Evolutionary conservation across 345 rosid genomes (phyloP).

Genomic region (Rhodamnia argentea): DNA sequence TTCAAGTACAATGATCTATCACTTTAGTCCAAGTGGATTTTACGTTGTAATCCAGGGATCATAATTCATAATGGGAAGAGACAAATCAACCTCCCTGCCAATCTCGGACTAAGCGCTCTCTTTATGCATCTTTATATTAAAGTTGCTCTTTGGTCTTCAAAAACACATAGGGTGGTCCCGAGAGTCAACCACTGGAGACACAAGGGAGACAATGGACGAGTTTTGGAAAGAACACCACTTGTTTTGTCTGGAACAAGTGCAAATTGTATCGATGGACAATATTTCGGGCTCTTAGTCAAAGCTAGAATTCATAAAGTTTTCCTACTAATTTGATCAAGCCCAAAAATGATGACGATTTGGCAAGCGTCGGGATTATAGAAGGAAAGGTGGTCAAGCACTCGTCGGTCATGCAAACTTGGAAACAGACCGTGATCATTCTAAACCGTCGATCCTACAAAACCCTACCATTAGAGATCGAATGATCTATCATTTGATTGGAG

Average conservation of each 20-base stretch:
- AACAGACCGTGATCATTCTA: constrained; percentile 27
- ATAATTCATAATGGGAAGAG: not conserved
- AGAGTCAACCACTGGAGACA: constrained; percentile 11
- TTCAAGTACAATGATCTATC: not conserved
- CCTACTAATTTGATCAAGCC: constrained; percentile 33
- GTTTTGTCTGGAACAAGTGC: not conserved
- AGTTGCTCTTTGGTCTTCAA: not conserved
- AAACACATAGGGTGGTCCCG: constrained; percentile 30
- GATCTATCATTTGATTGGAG: no score
- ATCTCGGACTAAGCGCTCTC: not conserved
- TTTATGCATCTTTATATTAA: not conserved
- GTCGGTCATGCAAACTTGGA: constrained; percentile 37
- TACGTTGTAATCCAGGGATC: not conserved
- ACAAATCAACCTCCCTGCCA: not conserved
- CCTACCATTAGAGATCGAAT: no score
- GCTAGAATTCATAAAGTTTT: constrained; percentile 33
- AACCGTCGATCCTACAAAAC: not conserved
- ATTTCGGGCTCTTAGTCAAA: constrained; percentile 27
- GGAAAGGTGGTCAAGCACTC: constrained; percentile 35
- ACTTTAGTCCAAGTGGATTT: not conserved
- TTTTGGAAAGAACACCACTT: constrained; percentile 29
- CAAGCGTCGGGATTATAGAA: constrained; percentile 20
- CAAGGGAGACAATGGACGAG: not conserved
- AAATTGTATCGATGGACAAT: constrained; percentile 23
- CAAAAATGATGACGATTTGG: constrained; percentile 39